Conservation (phyloP, 176 grass and related monocot species). For the Miscanthus lutarioriparius region DNA sequence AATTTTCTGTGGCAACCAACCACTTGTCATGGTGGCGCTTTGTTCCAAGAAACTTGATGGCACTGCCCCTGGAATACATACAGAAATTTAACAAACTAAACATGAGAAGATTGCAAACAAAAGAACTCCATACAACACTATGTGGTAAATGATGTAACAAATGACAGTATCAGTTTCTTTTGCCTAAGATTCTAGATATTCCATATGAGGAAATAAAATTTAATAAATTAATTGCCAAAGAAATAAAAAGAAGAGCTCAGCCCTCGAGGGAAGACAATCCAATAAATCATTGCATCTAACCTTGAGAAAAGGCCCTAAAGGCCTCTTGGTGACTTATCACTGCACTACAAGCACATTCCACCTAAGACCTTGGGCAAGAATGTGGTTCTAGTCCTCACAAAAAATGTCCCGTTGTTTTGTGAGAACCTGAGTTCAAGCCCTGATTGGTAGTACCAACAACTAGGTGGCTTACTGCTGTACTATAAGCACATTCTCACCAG, state of each 20-base stretch:
- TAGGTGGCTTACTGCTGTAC: neutral
- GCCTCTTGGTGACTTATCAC: neutral
- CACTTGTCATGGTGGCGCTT: constrained; percentile 97
- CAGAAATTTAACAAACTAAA: constrained; percentile 14
- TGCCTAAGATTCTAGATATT: neutral
- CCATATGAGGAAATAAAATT: neutral
- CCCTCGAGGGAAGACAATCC: neutral
- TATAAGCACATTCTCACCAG: neutral
- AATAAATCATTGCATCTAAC: neutral
- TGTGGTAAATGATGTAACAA: neutral
- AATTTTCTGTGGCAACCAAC: constrained; percentile 89
- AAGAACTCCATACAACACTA: neutral
- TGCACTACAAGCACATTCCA: neutral
- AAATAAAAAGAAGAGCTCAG: neutral
- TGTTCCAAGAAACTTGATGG: constrained; percentile 90
- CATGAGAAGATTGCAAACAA: neutral
- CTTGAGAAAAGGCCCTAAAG: neutral
- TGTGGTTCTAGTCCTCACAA: neutral
- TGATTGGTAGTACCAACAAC: neutral
- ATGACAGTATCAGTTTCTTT: neutral
- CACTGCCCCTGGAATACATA: constrained; percentile 65
- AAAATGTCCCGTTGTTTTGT: neutral
- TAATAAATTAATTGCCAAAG: neutral
- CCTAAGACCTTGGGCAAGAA: neutral
- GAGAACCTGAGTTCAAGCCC: neutral